Evolutionary conservation across 2,329 filamentous ascomycete species (phyloP).

Genomic region (Cladosporium sp.): DNA sequence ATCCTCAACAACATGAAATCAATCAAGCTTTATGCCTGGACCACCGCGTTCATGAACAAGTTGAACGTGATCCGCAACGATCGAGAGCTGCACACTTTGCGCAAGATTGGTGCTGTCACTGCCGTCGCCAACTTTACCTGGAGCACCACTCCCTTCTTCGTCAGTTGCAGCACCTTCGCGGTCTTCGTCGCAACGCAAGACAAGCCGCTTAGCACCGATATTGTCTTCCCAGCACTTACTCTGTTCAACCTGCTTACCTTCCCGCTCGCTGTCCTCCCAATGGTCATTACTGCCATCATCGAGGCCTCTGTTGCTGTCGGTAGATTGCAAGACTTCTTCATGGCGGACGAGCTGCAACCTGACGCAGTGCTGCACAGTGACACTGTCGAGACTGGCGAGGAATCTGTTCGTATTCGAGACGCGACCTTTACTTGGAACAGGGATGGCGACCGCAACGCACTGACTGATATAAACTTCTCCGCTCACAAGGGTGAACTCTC

Average conservation of each 20-base stretch:
- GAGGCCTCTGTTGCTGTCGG: slow-evolving; percentile 91
- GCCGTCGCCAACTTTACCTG: slow-evolving; percentile 96
- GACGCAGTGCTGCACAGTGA: slow-evolving; percentile 72
- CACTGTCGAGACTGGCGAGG: slow-evolving; percentile 72
- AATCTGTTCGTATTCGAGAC: slow-evolving; percentile 77
- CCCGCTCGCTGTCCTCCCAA: slow-evolving; percentile 86
- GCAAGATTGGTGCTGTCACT: slow-evolving; percentile 92
- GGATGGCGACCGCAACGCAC: slow-evolving; percentile 61
- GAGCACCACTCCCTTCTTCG: slow-evolving; percentile 95
- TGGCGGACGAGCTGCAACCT: slow-evolving; percentile 81
- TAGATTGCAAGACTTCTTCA: slow-evolving; percentile 79
- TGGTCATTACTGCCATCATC: slow-evolving; percentile 96
- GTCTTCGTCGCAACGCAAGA: slow-evolving; percentile 86
- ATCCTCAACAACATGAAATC: slow-evolving; percentile 99
- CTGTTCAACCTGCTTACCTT: slow-evolving; percentile 97
- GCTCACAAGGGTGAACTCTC: slow-evolving; percentile 90
- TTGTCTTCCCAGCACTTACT: slow-evolving; percentile 89
- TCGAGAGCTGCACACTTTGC: slow-evolving; percentile 87
- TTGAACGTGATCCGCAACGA: slow-evolving; percentile 96
- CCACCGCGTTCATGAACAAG: slow-evolving; percentile 94
- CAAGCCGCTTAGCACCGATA: slow-evolving; percentile 80
- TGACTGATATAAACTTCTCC: slow-evolving; percentile 81
- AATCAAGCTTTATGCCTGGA: slow-evolving; percentile 97
- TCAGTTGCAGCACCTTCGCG: slow-evolving; percentile 93
- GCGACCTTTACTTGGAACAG: slow-evolving; percentile 95